These are phyloP conservation scores for Salvia sclarea DNA, from an alignment of 305 asterid genomes.

Conservation along the genomic window DNA sequence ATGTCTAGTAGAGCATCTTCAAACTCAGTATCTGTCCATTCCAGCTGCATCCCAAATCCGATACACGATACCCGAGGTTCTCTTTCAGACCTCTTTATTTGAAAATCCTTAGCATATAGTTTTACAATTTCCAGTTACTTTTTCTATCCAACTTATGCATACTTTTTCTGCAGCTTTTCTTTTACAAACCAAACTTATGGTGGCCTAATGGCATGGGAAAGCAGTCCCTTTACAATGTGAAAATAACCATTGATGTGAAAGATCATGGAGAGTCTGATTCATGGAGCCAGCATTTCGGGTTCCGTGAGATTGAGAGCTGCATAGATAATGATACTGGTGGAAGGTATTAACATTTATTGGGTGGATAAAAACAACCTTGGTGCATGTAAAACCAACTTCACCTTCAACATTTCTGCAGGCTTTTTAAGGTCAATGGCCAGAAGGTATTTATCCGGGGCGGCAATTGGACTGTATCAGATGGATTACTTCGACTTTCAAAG, in stretches of 20 bases:
- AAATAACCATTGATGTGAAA: slow-evolving; percentile 69
- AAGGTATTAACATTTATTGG: slow-evolving; percentile 50
- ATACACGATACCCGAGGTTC: slow-evolving; percentile 46
- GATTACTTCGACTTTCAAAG: slow-evolving; percentile 78
- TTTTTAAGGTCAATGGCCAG: slow-evolving; percentile 87
- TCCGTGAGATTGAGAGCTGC: slow-evolving; percentile 81
- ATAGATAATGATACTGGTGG: slow-evolving; percentile 88
- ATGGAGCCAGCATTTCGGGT: slow-evolving; percentile 85
- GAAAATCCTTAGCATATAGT: no score
- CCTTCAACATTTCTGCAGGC: slow-evolving; percentile 37
- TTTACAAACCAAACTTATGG: slow-evolving; percentile 92
- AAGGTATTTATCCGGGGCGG: slow-evolving; percentile 95
- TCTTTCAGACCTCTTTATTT: no score
- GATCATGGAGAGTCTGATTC: slow-evolving; percentile 85
- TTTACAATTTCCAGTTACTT: no score
- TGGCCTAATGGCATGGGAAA: slow-evolving; percentile 99
- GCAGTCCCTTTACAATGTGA: slow-evolving; percentile 79
- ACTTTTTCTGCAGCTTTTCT: slow-evolving; percentile 49
- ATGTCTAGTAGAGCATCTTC: slow-evolving; percentile 71
- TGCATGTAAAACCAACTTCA: no score
- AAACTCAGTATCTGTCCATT: slow-evolving; percentile 54
- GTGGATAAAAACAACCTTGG: no score
- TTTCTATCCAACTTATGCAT: no score
- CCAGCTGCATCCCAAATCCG: slow-evolving; percentile 62
- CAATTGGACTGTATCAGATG: slow-evolving; percentile 96